Evolutionary conservation across 148 eudicot genomes (phyloP).

Genomic region (Rhododendron ovatum): DNA sequence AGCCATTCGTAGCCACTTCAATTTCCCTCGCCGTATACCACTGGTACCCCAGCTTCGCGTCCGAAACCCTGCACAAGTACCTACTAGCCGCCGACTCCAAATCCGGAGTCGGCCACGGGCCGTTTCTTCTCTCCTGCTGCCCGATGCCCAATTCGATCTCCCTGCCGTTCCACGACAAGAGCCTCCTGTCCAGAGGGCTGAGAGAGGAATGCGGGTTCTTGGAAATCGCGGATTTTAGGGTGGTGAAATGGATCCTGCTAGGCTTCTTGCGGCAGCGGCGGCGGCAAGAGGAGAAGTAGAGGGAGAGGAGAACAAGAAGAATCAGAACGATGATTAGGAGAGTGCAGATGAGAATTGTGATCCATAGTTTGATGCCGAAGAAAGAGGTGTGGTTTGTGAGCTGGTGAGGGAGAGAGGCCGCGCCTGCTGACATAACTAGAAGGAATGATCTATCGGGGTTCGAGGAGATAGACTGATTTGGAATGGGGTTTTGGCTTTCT

Average conservation of each 20-base stretch:
- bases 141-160: slow-evolving; percentile 14
- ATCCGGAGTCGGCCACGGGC: not conserved
- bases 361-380: slow-evolving; percentile 30
- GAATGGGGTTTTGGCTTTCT: not conserved
- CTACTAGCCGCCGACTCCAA: not conserved
- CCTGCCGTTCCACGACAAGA: slow-evolving; percentile 23
- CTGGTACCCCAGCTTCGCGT: not conserved
- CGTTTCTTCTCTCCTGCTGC: not conserved
- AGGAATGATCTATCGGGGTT: not conserved
- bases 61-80: not conserved
- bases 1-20: slow-evolving; percentile 30
- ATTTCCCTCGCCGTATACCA: slow-evolving; percentile 24
- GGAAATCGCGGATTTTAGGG: not conserved
- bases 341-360: slow-evolving; percentile 12
- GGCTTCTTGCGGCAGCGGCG: not conserved
- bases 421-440: not conserved
- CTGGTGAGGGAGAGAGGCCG: not conserved
- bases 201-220: not conserved
- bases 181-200: slow-evolving; percentile 17
- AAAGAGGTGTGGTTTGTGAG: slow-evolving; percentile 22
- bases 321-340: not conserved
- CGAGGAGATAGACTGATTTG: not conserved
- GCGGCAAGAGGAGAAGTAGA: not conserved
- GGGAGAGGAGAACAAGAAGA: not conserved
- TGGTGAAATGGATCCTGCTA: not conserved